Base-by-base conservation (phyloP, 768 basidiomycete species). In the Daedalea quercina region DNA sequence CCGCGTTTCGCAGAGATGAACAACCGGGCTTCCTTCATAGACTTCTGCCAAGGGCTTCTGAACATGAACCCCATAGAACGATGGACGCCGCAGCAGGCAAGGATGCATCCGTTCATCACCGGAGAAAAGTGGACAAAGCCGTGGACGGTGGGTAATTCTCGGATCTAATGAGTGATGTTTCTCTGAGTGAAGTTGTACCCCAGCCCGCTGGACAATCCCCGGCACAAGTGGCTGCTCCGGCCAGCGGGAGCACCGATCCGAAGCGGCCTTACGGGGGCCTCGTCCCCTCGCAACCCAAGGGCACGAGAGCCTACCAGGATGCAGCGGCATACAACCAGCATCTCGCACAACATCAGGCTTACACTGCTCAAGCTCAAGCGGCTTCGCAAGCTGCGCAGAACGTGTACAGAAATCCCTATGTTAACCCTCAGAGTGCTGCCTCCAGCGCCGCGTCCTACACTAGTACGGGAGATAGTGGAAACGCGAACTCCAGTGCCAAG, bases 1-100 rank as follows among this genome's bases (percentile, higher is more conserved):
- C 43, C 3, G 48, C 17, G 9, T 51, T 44, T 8, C 24, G 49
- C 67, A 96, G 96, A 98, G 72, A 80, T 94, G 76, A 88, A 93
- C 61, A 92, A 94, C 64, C 81, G 96, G 43, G 80, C 89, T 45
- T 88, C 95, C 13, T 97, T 99, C 72, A 91, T 97, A 69, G 94
- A 99, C 71, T 98, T 99, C 70, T 95, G 94, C 53, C 85, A 90
- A 67, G 96, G 96, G 31, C 76, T 98, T 20, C 76, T 99, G 55
- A 87, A 96, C 66, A 72, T 99, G 71, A 93, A 98, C 64, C 95
- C 96, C 17, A 84, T 95, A 51, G 88, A 91, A 54, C 80, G 96
- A 51, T 99, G 96, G 96, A 87, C 94, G 11, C 95, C 96, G 23
- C 93, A 96, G 64, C 94, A 99, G 69, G 96, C 96, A 35, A 78